Evolutionary conservation across 2,329 filamentous ascomycete species (phyloP).

Genomic region (Harringtonia aguacate): DNA sequence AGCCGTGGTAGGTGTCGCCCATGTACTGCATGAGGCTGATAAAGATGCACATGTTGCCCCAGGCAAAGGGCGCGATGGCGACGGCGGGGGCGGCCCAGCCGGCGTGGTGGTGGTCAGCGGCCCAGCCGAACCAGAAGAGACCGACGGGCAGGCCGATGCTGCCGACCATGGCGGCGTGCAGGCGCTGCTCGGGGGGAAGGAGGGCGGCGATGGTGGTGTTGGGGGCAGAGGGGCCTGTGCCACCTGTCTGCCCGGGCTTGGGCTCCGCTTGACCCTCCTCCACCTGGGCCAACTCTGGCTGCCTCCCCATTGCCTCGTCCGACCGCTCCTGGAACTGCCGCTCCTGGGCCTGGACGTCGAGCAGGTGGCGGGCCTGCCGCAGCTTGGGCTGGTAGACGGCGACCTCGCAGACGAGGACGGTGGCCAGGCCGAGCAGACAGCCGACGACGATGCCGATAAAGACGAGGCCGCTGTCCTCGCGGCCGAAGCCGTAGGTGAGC

Average conservation of each 20-base stretch:
- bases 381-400: constrained; percentile 24
- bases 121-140: constrained; percentile 53
- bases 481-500: constrained; percentile 30
- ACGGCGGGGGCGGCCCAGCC: constrained; percentile 40
- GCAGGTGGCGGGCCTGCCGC: no score
- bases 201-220: constrained; percentile 20
- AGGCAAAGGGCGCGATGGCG: constrained; percentile 45
- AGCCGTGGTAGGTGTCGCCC: constrained; percentile 43
- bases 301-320: no score
- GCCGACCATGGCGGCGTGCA: constrained; percentile 49
- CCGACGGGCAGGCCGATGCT: constrained; percentile 40
- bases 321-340: no score
- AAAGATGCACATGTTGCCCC: constrained; percentile 51
- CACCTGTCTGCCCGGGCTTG: no score
- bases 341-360: no score
- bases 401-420: constrained; percentile 28
- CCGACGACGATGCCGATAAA: constrained; percentile 35
- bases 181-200: constrained; percentile 42
- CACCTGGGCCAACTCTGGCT: no score
- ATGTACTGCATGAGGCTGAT: constrained; percentile 41
- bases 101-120: constrained; percentile 28
- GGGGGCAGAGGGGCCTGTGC: neutral
- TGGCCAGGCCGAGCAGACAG: constrained; percentile 30
- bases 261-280: no score
- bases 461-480: constrained; percentile 30